These are phyloP conservation scores for Fusarium sp. DNA, from an alignment of 2,329 filamentous ascomycete species.

Conservation along the genomic window DNA sequence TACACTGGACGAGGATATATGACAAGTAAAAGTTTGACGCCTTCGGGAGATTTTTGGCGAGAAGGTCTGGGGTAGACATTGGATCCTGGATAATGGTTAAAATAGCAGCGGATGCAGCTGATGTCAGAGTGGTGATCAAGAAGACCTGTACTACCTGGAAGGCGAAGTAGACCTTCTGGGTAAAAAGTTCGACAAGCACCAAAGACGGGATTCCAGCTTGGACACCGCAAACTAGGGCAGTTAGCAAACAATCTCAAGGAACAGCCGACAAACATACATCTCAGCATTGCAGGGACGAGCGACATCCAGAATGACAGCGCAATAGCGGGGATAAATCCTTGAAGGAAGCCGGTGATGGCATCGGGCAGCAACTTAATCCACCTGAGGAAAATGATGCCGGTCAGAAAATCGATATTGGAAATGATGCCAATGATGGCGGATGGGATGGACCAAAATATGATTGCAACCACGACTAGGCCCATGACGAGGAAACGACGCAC, in stretches of 20 bases:
- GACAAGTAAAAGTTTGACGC: constrained; percentile 94
- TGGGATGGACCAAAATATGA: constrained; percentile 88
- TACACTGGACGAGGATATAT: constrained; percentile 93
- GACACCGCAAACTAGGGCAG: constrained; percentile 76
- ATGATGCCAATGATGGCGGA: constrained; percentile 87
- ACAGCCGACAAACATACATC: constrained; percentile 57
- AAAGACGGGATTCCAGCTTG: constrained; percentile 84
- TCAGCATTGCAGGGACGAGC: constrained; percentile 85
- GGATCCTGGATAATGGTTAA: constrained; percentile 76
- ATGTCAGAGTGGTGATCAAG: constrained; percentile 85
- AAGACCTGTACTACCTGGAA: constrained; percentile 96
- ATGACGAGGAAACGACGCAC: constrained; percentile 78
- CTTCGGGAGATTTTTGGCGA: constrained; percentile 82
- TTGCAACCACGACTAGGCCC: constrained; percentile 80
- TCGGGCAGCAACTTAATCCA: constrained; percentile 81
- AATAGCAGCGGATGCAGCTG: constrained; percentile 81
- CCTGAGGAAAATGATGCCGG: constrained; percentile 76
- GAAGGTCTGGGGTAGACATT: constrained; percentile 70
- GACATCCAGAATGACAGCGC: constrained; percentile 88
- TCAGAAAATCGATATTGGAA: constrained; percentile 84
- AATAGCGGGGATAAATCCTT: constrained; percentile 86
- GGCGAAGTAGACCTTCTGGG: constrained; percentile 91
- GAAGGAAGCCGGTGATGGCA: constrained; percentile 84
- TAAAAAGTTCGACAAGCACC: constrained; percentile 87
- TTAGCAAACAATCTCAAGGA: constrained; percentile 17